phyloP scores from a whole-genome alignment of 805 yeast genomes.

The Allodekkera sacchari region DNA sequence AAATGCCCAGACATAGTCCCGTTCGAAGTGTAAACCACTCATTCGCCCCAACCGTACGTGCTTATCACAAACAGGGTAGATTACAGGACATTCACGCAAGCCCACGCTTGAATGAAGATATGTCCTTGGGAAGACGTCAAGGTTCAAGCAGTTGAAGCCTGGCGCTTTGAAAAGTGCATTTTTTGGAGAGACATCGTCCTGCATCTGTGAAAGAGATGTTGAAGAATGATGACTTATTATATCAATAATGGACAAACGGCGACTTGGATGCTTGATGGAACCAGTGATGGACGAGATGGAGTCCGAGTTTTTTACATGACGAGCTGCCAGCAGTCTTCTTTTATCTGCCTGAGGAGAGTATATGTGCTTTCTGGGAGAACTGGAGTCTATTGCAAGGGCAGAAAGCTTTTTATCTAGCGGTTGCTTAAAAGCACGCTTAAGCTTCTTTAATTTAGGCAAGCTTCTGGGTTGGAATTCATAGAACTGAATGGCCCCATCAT shows the following conservation, averaged over 20 bases:
- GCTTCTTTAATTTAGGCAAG: slow-evolving; percentile 27
- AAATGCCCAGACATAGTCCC: slow-evolving; percentile 28
- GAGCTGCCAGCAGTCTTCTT: slow-evolving; percentile 8
- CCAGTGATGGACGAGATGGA: slow-evolving; percentile 25
- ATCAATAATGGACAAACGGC: slow-evolving; percentile 8
- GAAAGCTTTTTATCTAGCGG: slow-evolving; percentile 9
- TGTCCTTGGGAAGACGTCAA: slow-evolving; percentile 2
- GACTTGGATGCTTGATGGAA: slow-evolving; percentile 11
- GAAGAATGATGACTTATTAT: slow-evolving; percentile 8
- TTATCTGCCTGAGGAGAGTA: slow-evolving; percentile 5
- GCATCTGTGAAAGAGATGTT: slow-evolving; percentile 1
- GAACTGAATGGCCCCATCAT: slow-evolving; percentile 42
- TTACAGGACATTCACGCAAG: slow-evolving; percentile 18
- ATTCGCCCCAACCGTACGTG: slow-evolving; percentile 26
- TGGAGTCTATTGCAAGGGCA: slow-evolving; percentile 9
- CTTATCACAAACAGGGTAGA: slow-evolving; percentile 27
- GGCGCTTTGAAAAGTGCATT: too few relatives aligned
- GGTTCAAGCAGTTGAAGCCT: too few relatives aligned
- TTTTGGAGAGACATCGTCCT: slow-evolving; percentile 1
- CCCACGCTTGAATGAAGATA: slow-evolving; percentile 20
- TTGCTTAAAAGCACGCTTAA: too few relatives aligned
- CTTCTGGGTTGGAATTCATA: slow-evolving; percentile 48
- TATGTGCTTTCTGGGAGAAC: not conserved
- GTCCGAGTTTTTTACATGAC: slow-evolving; percentile 12
- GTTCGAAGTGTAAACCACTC: slow-evolving; percentile 23